Evolutionary conservation across 176 grass and related monocot genomes (phyloP).

Genomic region (Bromus sterilis): DNA sequence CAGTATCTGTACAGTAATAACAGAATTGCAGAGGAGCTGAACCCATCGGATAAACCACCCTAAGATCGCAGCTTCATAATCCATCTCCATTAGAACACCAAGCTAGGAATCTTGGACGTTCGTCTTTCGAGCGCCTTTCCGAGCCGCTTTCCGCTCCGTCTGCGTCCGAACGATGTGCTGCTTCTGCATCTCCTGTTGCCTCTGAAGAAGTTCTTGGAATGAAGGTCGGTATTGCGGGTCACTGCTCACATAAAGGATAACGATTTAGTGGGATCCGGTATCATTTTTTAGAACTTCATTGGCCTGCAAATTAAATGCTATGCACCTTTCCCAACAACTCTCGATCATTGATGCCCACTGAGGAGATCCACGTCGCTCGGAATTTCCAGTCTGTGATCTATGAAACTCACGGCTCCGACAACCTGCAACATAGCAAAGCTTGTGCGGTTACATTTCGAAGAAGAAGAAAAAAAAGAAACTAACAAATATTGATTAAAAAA

Average conservation of each 20-base stretch:
- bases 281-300: not conserved
- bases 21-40: too few species aligned
- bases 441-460: not conserved
- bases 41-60: not conserved
- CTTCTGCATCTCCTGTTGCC: constrained; percentile 48
- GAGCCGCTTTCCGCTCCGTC: constrained; percentile 26
- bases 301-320: not conserved
- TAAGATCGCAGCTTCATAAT: not conserved
- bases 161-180: constrained; percentile 45
- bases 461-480: not conserved
- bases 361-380: constrained; percentile 50
- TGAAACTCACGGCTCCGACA: constrained; percentile 3
- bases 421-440: constrained; percentile 44
- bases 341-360: constrained; percentile 67
- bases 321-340: constrained; percentile 82
- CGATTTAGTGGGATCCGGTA: not conserved
- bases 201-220: constrained; percentile 19
- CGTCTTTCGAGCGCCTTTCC: constrained; percentile 19
- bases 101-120: constrained; percentile 22
- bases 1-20: too few species aligned
- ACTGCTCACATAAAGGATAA: constrained; percentile 16
- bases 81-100: not conserved
- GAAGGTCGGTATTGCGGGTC: constrained; percentile 55
- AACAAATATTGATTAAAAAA: too few species aligned
- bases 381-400: constrained; percentile 77